Conservation (phyloP, 495 filamentous ascomycete species). For the Neurospora hispaniola region DNA sequence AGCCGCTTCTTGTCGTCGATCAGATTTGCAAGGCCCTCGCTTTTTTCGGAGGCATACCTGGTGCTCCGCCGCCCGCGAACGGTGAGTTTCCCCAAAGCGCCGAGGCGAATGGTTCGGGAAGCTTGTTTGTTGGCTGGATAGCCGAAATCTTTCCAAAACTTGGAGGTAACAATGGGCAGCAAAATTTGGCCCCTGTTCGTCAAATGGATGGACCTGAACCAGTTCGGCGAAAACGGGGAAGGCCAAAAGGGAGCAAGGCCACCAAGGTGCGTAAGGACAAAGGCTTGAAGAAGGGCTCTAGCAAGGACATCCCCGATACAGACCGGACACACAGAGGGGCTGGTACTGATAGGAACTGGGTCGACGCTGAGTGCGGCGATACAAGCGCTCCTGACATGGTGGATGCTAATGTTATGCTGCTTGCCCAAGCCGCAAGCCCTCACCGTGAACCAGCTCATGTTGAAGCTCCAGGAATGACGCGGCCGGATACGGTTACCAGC, state of each 20-base stretch:
- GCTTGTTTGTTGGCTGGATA: constrained; percentile 47
- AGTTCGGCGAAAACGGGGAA: constrained; percentile 33
- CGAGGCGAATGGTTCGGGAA: constrained; percentile 42
- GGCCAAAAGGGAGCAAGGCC: constrained; percentile 43
- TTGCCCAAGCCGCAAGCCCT: constrained; percentile 13
- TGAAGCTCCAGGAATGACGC: not conserved
- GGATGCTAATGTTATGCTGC: constrained; percentile 19
- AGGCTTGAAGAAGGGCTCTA: constrained; percentile 36
- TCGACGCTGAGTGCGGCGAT: constrained; percentile 17
- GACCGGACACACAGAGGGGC: not conserved
- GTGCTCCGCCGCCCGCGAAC: constrained; percentile 40
- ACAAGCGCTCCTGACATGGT: constrained; percentile 10
- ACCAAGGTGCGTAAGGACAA: constrained; percentile 39
- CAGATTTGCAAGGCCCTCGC: constrained; percentile 48
- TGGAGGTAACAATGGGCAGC: constrained; percentile 14
- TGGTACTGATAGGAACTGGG: constrained; percentile 17
- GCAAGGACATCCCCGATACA: constrained; percentile 1
- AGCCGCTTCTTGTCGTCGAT: constrained; percentile 43
- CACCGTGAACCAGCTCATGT: not conserved
- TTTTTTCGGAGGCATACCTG: constrained; percentile 48
- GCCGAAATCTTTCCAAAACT: constrained; percentile 46
- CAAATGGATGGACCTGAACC: constrained; percentile 15
- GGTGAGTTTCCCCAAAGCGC: constrained; percentile 43
- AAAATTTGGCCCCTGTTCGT: constrained; percentile 12
- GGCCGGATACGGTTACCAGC: not conserved